Evolutionary conservation across 306 rosid species (phyloP).

Genomic region (Purshia tridentata): DNA sequence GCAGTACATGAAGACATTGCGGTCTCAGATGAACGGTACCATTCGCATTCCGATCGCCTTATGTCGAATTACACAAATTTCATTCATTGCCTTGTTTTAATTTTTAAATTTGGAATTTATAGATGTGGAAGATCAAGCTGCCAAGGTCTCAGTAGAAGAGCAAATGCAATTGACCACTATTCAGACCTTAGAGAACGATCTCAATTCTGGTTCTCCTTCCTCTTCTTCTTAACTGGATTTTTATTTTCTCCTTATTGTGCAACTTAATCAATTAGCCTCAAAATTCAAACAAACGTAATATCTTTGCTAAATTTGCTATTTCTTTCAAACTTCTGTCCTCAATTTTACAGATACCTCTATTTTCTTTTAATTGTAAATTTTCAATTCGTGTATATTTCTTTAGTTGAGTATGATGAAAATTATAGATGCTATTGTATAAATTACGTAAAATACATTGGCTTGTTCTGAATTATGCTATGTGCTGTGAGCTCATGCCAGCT

Average conservation of each 20-base stretch:
- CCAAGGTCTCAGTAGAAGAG: slow-evolving; percentile 78
- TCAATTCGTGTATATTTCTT: no score
- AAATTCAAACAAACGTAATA: not conserved
- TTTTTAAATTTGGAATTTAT: slow-evolving; percentile 15
- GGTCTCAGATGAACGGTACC: slow-evolving; percentile 81
- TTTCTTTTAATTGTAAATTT: no score
- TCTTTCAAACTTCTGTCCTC: no score
- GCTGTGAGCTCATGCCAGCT: no score
- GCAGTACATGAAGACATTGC: slow-evolving; percentile 76
- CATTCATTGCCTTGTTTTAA: not conserved
- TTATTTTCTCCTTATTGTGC: not conserved
- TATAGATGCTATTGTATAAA: no score
- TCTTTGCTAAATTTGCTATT: no score
- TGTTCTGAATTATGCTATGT: no score
- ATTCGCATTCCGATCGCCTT: slow-evolving; percentile 12
- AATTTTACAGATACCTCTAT: no score
- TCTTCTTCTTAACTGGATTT: not conserved
- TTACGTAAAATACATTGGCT: no score
- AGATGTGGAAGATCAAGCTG: slow-evolving; percentile 88
- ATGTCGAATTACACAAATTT: not conserved
- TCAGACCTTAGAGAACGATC: slow-evolving; percentile 62
- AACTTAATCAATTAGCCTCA: not conserved
- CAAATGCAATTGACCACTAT: slow-evolving; percentile 60
- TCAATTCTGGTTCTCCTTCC: slow-evolving; percentile 48
- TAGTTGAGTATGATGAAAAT: no score